Evolutionary conservation across 2,329 filamentous ascomycete genomes (phyloP).

Genomic region (Trichoderma sp.): DNA sequence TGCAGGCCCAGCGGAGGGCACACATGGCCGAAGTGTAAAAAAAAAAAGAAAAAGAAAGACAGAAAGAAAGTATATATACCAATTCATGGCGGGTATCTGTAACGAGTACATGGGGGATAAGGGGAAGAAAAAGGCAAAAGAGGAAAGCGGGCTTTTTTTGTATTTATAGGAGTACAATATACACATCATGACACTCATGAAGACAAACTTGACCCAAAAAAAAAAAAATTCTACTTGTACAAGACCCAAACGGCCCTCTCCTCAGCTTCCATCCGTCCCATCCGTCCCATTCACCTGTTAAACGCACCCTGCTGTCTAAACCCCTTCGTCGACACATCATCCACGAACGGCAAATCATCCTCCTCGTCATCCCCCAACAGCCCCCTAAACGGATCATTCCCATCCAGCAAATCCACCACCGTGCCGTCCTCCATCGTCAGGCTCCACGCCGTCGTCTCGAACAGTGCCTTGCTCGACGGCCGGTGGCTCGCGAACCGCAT

Average conservation of each 20-base stretch:
- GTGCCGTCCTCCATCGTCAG: conserved; percentile 54
- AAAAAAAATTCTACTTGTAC: conserved; percentile 13
- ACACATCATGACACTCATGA: conserved; percentile 22
- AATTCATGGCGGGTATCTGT: background rate
- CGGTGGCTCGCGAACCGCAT: conserved; percentile 81
- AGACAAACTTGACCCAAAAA: conserved; percentile 28
- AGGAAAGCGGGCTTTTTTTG: conserved; percentile 35
- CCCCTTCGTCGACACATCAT: conserved; percentile 41
- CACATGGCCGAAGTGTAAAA: conserved; percentile 25
- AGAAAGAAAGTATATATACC: too few species aligned
- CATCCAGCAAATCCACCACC: conserved; percentile 70
- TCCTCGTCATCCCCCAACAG: conserved; percentile 40
- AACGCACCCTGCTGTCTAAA: conserved; percentile 48
- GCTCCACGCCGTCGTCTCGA: conserved; percentile 89
- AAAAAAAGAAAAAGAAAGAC: too few species aligned
- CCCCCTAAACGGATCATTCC: conserved; percentile 63
- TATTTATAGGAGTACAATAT: conserved; percentile 37
- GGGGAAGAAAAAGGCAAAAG: conserved; percentile 18
- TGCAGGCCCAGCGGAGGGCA: conserved; percentile 48
- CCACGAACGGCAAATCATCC: conserved; percentile 34
- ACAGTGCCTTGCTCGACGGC: conserved; percentile 58
- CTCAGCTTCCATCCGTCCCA: background rate
- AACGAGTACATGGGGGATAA: conserved; percentile 1
- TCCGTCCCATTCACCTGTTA: conserved; percentile 30
- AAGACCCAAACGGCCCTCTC: conserved; percentile 15